Evolutionary conservation across 75 land plant genomes (phyloP).

Genomic region (Sequoiadendron giganteum): DNA sequence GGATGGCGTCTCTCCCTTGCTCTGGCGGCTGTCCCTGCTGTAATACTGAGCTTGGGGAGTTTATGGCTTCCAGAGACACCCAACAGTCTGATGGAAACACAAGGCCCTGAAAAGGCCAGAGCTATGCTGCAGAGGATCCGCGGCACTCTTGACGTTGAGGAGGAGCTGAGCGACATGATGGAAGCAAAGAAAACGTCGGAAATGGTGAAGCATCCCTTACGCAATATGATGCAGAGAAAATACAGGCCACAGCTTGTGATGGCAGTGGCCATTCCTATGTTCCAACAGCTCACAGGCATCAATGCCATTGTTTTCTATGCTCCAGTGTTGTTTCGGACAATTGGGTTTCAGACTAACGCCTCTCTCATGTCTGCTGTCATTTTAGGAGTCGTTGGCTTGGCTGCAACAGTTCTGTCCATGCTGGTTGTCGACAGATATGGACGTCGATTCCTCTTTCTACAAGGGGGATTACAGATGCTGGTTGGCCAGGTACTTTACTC

Average conservation of each 20-base stretch:
- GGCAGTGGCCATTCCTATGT: no score
- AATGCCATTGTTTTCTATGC: no score
- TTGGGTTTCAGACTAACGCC: slow-evolving; percentile 30
- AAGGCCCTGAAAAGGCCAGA: slow-evolving; percentile 56
- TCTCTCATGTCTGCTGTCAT: slow-evolving; percentile 54
- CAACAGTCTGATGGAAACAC: slow-evolving; percentile 72
- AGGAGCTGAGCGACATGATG: no score
- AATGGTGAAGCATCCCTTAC: no score
- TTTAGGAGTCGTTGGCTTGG: slow-evolving; percentile 43
- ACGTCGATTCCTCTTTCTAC: slow-evolving; percentile 43
- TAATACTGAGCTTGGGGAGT: no score
- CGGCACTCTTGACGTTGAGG: slow-evolving; percentile 42
- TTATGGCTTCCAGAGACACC: slow-evolving; percentile 44
- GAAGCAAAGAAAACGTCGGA: no score
- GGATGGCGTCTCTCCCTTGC: no score
- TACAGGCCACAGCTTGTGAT: no score
- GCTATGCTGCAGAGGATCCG: slow-evolving; percentile 50
- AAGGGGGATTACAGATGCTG: slow-evolving; percentile 37
- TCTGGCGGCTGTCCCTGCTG: no score
- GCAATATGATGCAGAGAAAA: no score
- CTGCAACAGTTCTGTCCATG: slow-evolving; percentile 50
- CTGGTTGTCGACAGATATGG: slow-evolving; percentile 41
- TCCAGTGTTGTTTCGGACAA: no score
- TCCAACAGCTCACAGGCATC: no score
- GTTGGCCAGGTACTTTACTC: slow-evolving; percentile 28